Conservation (phyloP, 2,329 filamentous ascomycete species). For the Exophiala lecanii-corni region DNA sequence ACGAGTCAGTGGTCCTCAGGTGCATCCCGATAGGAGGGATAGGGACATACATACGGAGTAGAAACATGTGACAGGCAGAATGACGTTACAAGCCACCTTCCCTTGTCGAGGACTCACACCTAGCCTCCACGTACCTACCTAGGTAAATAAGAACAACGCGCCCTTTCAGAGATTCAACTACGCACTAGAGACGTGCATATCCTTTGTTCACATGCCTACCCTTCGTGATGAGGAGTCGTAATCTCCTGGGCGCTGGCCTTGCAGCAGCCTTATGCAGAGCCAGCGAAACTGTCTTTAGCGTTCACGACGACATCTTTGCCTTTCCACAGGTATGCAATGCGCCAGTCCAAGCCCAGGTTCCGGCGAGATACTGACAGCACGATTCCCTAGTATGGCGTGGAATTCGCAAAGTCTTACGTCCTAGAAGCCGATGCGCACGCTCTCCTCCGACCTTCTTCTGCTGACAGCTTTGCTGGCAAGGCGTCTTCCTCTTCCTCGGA, state of each 20-base stretch:
- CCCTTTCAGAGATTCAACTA: too few species aligned
- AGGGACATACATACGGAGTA: too few species aligned
- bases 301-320: constrained; percentile 81
- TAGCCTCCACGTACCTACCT: too few species aligned
- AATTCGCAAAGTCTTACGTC: constrained; percentile 64
- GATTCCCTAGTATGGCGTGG: constrained; percentile 67
- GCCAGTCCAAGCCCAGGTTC: not conserved
- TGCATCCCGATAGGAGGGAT: too few species aligned
- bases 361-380: constrained; percentile 15
- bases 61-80: too few species aligned
- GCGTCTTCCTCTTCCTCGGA: not conserved
- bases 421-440: constrained; percentile 19
- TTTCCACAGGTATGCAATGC: constrained; percentile 67
- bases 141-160: too few species aligned
- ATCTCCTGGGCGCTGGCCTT: constrained; percentile 1
- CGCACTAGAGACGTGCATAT: too few species aligned
- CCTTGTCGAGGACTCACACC: too few species aligned
- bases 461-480: constrained; percentile 1
- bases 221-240: constrained; percentile 9
- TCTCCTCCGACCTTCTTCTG: constrained; percentile 13
- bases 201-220: too few species aligned
- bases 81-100: too few species aligned
- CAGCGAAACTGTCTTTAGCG: constrained; percentile 65
- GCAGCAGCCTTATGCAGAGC: constrained; percentile 29
- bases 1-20: too few species aligned